Evolutionary conservation across 2,329 filamentous ascomycete species (phyloP).

Genomic region (Diaporthe vexans): DNA sequence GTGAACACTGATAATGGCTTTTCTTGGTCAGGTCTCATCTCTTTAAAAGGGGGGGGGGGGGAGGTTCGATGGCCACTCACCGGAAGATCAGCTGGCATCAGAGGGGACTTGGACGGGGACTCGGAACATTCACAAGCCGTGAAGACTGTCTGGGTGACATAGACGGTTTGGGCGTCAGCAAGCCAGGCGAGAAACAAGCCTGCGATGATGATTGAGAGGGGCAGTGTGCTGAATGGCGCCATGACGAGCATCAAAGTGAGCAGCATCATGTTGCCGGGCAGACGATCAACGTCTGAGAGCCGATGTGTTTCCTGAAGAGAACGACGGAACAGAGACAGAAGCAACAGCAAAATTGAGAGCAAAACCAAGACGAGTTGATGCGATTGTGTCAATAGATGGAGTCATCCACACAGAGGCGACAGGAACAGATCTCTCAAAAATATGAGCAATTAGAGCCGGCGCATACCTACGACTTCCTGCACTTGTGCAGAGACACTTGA

Average conservation of each 20-base stretch:
- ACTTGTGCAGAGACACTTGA: neutral
- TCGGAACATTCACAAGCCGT: slow-evolving; percentile 39
- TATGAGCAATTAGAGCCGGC: neutral
- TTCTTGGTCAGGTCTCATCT: neutral
- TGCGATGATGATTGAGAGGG: slow-evolving; percentile 9
- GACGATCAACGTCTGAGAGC: neutral
- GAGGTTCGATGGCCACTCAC: neutral
- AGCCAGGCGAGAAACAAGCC: slow-evolving; percentile 27
- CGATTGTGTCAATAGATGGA: neutral
- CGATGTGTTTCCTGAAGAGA: neutral
- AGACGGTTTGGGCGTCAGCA: slow-evolving; percentile 34
- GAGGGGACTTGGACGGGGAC: neutral
- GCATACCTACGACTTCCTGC: slow-evolving; percentile 8
- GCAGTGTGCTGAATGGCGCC: slow-evolving; percentile 17
- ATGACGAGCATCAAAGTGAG: slow-evolving; percentile 11
- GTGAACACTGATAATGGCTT: slow-evolving; percentile 19
- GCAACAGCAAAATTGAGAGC: neutral
- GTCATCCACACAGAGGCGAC: too few relatives aligned
- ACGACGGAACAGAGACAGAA: neutral
- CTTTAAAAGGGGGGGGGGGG: too few relatives aligned
- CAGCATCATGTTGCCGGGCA: slow-evolving; percentile 7
- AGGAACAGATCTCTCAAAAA: neutral
- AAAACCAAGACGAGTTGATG: neutral
- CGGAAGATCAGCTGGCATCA: slow-evolving; percentile 13
- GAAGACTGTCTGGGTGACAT: slow-evolving; percentile 40